Evolutionary conservation across 805 yeast species (phyloP).

Genomic region (Cyberlindnera mississippiensis): DNA sequence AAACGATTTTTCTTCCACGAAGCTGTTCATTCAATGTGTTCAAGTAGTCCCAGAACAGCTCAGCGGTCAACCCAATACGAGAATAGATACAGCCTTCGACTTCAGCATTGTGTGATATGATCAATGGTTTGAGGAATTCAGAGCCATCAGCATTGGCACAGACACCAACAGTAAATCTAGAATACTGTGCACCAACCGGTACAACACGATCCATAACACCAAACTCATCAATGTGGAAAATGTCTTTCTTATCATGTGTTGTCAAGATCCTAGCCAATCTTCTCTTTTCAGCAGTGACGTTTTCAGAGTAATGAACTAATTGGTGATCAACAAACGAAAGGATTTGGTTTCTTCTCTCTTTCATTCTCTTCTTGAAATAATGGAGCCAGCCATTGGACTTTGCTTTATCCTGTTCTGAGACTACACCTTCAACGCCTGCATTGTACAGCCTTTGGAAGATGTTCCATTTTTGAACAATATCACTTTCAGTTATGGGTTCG

Average conservation of each 20-base stretch:
- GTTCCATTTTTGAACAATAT: slow-evolving; percentile 30
- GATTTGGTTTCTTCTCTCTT: slow-evolving; percentile 28
- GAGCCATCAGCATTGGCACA: slow-evolving; percentile 22
- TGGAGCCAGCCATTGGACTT: slow-evolving; percentile 41
- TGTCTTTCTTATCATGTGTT: slow-evolving; percentile 22
- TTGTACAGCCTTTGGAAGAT: slow-evolving; percentile 19
- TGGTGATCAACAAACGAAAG: slow-evolving; percentile 20
- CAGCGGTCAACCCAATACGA: slow-evolving; percentile 19
- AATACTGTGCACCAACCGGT: slow-evolving; percentile 13
- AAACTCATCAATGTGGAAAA: slow-evolving; percentile 37
- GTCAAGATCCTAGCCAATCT: slow-evolving; percentile 22
- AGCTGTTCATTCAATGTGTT: slow-evolving; percentile 12
- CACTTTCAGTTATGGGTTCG: slow-evolving; percentile 27
- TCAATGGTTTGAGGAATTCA: slow-evolving; percentile 19
- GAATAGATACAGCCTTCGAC: slow-evolving; percentile 16
- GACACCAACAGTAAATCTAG: slow-evolving; percentile 17
- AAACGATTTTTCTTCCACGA: slow-evolving; percentile 22
- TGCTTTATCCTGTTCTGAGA: slow-evolving; percentile 3
- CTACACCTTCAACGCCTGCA: slow-evolving; percentile 5
- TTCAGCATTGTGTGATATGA: slow-evolving; percentile 12
- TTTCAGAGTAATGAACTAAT: slow-evolving; percentile 2
- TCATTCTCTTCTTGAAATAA: slow-evolving; percentile 34
- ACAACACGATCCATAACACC: slow-evolving; percentile 21
- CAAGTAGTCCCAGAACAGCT: slow-evolving; percentile 24
- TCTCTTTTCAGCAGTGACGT: slow-evolving; percentile 8